Evolutionary conservation across 495 filamentous ascomycete species (phyloP).

Genomic region (Talaromyces proteolyticus): DNA sequence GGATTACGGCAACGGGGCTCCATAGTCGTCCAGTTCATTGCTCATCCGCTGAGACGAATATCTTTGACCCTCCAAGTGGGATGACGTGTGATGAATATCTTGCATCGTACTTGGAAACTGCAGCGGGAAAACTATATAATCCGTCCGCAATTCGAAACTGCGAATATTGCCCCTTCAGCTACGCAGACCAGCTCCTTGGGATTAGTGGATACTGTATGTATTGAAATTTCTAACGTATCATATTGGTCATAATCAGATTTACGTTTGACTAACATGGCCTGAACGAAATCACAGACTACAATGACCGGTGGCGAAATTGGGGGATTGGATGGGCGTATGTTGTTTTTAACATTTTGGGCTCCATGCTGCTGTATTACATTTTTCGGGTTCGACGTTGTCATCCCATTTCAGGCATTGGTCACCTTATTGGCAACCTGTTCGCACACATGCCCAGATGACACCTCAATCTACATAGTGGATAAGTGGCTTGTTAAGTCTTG

Average conservation of each 20-base stretch:
- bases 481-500: no score
- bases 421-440: no score
- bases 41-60: conserved; percentile 37
- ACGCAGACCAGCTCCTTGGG: conserved; percentile 43
- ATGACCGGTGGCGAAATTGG: conserved; percentile 47
- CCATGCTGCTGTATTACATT: conserved; percentile 44
- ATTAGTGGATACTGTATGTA: conserved; percentile 37
- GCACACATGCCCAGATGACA: no score
- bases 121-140: conserved; percentile 39
- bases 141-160: conserved; percentile 31
- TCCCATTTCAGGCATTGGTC: no score
- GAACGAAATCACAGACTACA: no score
- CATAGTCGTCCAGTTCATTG: conserved; percentile 37
- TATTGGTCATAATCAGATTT: not conserved
- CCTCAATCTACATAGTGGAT: no score
- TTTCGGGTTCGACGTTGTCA: conserved; percentile 46
- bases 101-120: conserved; percentile 19
- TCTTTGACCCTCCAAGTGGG: conserved; percentile 45
- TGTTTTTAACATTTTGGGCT: conserved; percentile 42
- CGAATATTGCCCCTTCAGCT: conserved; percentile 36
- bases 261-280: no score
- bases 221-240: conserved; percentile 2
- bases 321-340: conserved; percentile 50
- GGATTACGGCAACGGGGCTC: conserved; percentile 42
- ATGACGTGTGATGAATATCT: conserved; percentile 46